Evolutionary conservation across 129 eudicot genomes (phyloP).

Genomic region (Pulicaria dysenterica): DNA sequence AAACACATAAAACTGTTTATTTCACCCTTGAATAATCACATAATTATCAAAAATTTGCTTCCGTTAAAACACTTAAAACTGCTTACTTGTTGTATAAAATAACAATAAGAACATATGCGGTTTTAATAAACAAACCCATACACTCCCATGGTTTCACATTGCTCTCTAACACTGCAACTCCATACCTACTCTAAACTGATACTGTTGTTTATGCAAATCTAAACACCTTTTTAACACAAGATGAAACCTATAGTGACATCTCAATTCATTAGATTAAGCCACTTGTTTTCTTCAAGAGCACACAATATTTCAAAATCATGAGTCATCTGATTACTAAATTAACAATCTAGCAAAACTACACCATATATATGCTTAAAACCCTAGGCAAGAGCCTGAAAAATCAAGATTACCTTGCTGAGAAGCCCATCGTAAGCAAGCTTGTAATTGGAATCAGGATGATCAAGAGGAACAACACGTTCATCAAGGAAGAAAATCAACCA

Average conservation of each 20-base stretch:
- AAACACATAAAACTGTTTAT: too few species aligned
- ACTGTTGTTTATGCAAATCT: neutral
- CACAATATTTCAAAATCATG: neutral
- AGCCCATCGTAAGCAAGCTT: slow-evolving; percentile 62
- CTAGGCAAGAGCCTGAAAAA: neutral
- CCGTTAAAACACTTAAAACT: too few species aligned
- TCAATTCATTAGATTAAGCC: neutral
- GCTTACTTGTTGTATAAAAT: too few species aligned
- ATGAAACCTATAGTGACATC: neutral
- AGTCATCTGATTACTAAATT: neutral
- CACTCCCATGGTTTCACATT: too few species aligned
- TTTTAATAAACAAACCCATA: too few species aligned
- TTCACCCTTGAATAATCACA: too few species aligned
- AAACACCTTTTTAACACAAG: neutral
- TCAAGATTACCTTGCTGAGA: slow-evolving; percentile 53
- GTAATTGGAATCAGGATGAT: slow-evolving; percentile 59
- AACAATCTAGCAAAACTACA: neutral
- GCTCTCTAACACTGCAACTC: neutral
- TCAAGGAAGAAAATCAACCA: slow-evolving; percentile 71
- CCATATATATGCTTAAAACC: slow-evolving; percentile 1
- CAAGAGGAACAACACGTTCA: slow-evolving; percentile 66
- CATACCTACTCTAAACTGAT: neutral
- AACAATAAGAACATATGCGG: too few species aligned
- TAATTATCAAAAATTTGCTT: too few species aligned
- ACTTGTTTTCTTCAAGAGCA: neutral